Conservation (phyloP, 2,329 filamentous ascomycete species). For the Aspergillus sp. region DNA sequence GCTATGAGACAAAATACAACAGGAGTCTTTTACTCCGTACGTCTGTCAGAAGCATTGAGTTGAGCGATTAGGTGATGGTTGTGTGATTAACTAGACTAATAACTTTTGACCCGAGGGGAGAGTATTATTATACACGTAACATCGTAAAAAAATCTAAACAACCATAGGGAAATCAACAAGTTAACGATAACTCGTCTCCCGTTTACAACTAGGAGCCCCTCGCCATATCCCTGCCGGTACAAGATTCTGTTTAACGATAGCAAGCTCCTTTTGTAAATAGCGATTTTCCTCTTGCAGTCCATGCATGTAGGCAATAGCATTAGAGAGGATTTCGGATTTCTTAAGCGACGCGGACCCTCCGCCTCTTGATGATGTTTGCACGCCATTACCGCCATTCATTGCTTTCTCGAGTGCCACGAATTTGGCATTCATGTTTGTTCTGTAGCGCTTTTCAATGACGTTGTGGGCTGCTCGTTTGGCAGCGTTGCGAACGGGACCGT, state of each 20-base stretch:
- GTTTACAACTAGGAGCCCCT: conserved; percentile 6
- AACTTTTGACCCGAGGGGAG: not conserved
- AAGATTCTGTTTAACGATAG: conserved; percentile 23
- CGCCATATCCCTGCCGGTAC: conserved; percentile 20
- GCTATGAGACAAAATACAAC: too few species aligned
- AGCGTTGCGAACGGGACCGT: conserved; percentile 23
- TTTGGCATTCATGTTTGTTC: conserved; percentile 39
- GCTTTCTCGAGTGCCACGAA: conserved; percentile 34
- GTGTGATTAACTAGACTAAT: not conserved
- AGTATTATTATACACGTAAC: not conserved
- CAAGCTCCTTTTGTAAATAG: conserved; percentile 26
- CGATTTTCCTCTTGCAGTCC: conserved; percentile 29
- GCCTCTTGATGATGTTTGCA: conserved; percentile 19
- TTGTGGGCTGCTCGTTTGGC: conserved; percentile 37
- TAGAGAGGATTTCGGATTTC: conserved; percentile 33
- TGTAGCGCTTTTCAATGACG: conserved; percentile 37
- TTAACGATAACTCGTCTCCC: conserved; percentile 4
- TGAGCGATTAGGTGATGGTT: too few species aligned
- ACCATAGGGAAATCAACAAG: not conserved
- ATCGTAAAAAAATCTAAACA: not conserved
- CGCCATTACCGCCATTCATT: conserved; percentile 15
- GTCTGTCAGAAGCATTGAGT: too few species aligned
- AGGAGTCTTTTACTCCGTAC: too few species aligned
- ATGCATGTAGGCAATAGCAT: conserved; percentile 32
- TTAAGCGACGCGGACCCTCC: conserved; percentile 26